These are phyloP conservation scores for Blastocystis sp. DNA, from an alignment of 352 stramenopile species.

Conservation along the genomic window DNA sequence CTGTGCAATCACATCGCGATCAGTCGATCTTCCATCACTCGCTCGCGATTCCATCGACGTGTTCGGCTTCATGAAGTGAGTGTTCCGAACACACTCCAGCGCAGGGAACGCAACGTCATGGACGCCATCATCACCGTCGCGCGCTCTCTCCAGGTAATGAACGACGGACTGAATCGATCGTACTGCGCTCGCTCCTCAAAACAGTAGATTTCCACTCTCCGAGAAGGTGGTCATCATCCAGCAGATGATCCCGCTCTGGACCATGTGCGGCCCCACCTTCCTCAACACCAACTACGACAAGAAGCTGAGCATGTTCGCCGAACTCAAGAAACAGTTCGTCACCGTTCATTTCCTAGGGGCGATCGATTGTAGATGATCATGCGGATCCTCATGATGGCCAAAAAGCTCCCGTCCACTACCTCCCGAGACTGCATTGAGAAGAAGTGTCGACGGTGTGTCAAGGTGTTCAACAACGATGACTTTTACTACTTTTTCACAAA, in stretches of 20 bases:
- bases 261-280: background rate
- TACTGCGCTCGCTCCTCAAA: too few species aligned
- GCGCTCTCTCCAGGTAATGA: too few species aligned
- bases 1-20: too few species aligned
- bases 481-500: slow-evolving; percentile 46
- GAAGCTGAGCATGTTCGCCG: background rate
- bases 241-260: background rate
- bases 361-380: slow-evolving; percentile 1
- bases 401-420: background rate
- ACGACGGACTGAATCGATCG: too few species aligned
- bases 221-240: background rate
- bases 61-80: too few species aligned
- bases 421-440: background rate
- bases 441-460: slow-evolving; percentile 14
- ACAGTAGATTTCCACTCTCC: too few species aligned
- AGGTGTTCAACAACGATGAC: slow-evolving; percentile 36
- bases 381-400: background rate
- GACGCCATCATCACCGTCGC: too few species aligned
- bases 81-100: too few species aligned
- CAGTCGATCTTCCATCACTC: too few species aligned
- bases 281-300: background rate
- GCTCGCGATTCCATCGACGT: too few species aligned
- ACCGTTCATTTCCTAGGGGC: background rate
- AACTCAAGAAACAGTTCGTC: background rate
- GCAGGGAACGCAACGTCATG: too few species aligned